Conservation (phyloP, 2,329 filamentous ascomycete genomes). For the Botryotinia globosa region DNA sequence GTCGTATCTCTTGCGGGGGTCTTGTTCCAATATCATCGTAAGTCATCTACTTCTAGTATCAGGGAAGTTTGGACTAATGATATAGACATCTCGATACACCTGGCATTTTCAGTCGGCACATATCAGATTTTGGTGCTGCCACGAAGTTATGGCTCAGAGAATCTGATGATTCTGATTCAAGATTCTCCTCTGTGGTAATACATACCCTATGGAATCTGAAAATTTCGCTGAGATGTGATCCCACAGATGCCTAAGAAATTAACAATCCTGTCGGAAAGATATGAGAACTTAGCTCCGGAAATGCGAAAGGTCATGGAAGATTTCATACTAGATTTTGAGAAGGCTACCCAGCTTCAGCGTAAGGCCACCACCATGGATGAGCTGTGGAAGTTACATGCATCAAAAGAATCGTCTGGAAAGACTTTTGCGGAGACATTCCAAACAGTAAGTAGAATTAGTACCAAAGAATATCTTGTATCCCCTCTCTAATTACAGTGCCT, state of each 20-base stretch:
- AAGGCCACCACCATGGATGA: background rate
- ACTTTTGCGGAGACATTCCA: background rate
- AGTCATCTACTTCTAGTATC: background rate
- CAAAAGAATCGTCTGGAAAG: background rate
- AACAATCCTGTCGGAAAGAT: conserved; percentile 1
- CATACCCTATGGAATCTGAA: background rate
- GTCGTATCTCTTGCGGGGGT: conserved; percentile 20
- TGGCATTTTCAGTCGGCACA: conserved; percentile 26
- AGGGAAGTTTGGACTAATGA: background rate
- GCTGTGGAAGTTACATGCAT: conserved; percentile 5
- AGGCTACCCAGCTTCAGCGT: background rate
- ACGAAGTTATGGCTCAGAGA: conserved; percentile 19
- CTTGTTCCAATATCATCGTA: conserved; percentile 24
- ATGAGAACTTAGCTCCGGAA: background rate
- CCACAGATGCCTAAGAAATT: conserved; percentile 4
- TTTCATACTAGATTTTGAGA: conserved; percentile 20
- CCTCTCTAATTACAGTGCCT: background rate
- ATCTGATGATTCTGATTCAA: background rate
- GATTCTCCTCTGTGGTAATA: background rate
- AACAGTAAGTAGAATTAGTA: background rate
- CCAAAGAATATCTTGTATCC: too few relatives aligned
- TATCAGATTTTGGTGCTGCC: conserved; percentile 16
- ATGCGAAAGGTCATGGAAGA: conserved; percentile 7
- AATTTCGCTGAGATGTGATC: background rate
- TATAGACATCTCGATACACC: conserved; percentile 27